Conservation (phyloP, 2,329 filamentous ascomycete genomes). For the Orbilia oligospora region DNA sequence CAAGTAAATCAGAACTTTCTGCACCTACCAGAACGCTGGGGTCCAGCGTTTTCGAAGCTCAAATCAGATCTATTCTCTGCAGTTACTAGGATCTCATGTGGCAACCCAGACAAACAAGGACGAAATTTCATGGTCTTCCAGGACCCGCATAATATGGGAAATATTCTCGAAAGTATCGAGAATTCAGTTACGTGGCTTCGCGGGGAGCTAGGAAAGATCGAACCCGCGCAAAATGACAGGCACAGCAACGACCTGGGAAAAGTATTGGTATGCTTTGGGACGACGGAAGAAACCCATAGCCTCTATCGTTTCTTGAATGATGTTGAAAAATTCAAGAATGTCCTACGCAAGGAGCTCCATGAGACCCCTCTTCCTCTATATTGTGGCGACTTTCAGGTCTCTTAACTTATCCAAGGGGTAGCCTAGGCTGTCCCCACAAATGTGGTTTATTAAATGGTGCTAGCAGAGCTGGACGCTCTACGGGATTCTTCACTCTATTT, state of each 20-base stretch:
- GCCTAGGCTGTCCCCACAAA: too few relatives aligned
- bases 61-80: neutral
- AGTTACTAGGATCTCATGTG: neutral
- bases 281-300: neutral
- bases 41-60: neutral
- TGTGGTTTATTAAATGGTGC: too few relatives aligned
- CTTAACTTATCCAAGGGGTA: neutral
- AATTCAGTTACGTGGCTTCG: neutral
- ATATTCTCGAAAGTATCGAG: neutral
- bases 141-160: neutral
- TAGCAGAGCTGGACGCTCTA: neutral
- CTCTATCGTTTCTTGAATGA: conserved; percentile 27
- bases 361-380: neutral
- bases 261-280: conserved; percentile 8
- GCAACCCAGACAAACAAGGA: neutral
- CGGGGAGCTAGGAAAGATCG: neutral
- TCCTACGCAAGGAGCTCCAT: conserved; percentile 1
- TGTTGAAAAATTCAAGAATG: conserved; percentile 1
- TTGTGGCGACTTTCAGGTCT: neutral
- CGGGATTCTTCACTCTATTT: neutral
- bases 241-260: neutral
- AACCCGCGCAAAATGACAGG: neutral
- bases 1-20: neutral
- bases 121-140: neutral
- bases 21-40: neutral